Percentiles rank a stretch among this genome's conserved stretches.
These are phyloP conservation scores for Metschnikowia shivogae DNA, from an alignment of 805 yeast genomes.

Conservation along the genomic window DNA sequence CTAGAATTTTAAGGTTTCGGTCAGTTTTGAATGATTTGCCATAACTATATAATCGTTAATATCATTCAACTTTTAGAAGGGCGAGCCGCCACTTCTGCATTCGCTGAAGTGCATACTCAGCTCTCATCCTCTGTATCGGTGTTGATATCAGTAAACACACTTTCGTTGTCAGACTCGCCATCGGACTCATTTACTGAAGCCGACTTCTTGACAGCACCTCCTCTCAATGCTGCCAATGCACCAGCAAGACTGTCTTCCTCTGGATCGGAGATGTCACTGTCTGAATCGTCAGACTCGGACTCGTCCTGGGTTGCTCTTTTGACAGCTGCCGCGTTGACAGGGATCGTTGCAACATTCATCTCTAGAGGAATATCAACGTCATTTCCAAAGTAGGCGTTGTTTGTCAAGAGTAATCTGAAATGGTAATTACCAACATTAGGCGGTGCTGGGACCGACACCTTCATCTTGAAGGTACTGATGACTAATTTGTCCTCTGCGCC, in stretches of 20 bases:
- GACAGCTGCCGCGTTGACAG: constrained; percentile 23
- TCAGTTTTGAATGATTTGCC: background rate
- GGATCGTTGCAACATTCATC: constrained; percentile 60
- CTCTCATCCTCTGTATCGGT: constrained; percentile 42
- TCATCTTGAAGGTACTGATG: constrained; percentile 73
- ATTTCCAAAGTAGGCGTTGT: constrained; percentile 74
- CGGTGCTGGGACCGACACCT: constrained; percentile 76
- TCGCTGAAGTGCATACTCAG: background rate
- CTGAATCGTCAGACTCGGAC: constrained; percentile 43
- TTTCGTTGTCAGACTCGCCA: constrained; percentile 36
- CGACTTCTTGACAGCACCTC: constrained; percentile 48
- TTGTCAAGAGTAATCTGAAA: constrained; percentile 67
- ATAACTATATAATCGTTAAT: background rate
- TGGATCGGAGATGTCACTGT: constrained; percentile 58
- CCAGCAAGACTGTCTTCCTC: constrained; percentile 76
- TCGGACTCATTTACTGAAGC: constrained; percentile 33
- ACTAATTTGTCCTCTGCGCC: constrained; percentile 37
- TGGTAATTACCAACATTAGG: constrained; percentile 56
- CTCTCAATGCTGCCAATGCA: constrained; percentile 65
- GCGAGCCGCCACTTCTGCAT: too few species aligned
- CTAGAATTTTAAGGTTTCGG: constrained; percentile 21
- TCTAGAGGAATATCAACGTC: constrained; percentile 70
- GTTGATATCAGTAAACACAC: constrained; percentile 42
- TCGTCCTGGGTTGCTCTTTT: constrained; percentile 28
- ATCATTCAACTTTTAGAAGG: background rate